Conservation (phyloP, 805 yeast species). For the Starmerella lactis-condensi region DNA sequence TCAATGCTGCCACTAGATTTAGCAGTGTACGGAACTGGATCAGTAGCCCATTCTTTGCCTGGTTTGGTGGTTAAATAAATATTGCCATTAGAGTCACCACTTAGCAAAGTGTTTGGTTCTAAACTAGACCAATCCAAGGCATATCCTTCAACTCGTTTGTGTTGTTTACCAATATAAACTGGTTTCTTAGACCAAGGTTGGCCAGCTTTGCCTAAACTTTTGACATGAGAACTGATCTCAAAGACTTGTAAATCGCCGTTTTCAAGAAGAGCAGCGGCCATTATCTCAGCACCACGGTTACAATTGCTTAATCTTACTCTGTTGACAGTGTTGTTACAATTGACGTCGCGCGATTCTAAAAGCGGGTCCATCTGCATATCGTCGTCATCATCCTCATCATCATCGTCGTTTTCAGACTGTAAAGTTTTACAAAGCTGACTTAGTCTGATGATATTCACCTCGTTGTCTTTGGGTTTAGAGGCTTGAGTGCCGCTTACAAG, state of each 20-base stretch:
- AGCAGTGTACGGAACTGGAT: slow-evolving; percentile 58
- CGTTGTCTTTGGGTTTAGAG: slow-evolving; percentile 67
- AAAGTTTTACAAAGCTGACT: slow-evolving; percentile 69
- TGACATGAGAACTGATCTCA: slow-evolving; percentile 62
- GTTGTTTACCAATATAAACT: slow-evolving; percentile 57
- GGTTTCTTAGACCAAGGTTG: slow-evolving; percentile 67
- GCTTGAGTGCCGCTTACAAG: slow-evolving; percentile 92
- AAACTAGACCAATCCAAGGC: slow-evolving; percentile 95
- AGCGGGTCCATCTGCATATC: slow-evolving; percentile 66
- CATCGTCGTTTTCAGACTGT: slow-evolving; percentile 69
- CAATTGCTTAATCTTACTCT: slow-evolving; percentile 67
- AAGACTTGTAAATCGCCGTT: slow-evolving; percentile 74
- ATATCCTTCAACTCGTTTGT: slow-evolving; percentile 93
- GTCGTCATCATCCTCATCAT: slow-evolving; percentile 54
- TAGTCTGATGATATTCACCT: slow-evolving; percentile 64
- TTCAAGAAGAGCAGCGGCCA: slow-evolving; percentile 77
- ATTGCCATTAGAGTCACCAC: slow-evolving; percentile 81
- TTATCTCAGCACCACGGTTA: slow-evolving; percentile 51
- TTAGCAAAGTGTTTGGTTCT: slow-evolving; percentile 56
- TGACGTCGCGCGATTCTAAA: slow-evolving; percentile 64
- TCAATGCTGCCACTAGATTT: slow-evolving; percentile 43
- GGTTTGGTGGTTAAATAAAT: slow-evolving; percentile 63
- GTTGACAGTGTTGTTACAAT: slow-evolving; percentile 69
- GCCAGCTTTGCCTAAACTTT: slow-evolving; percentile 80
- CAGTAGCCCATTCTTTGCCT: slow-evolving; percentile 64